A percentile compares a stretch with the other conserved stretches of the same genome.
Evolutionary conservation across 371 early-diverging fungal genomes (phyloP).

Genomic region (Rhizomucor pusillus): DNA sequence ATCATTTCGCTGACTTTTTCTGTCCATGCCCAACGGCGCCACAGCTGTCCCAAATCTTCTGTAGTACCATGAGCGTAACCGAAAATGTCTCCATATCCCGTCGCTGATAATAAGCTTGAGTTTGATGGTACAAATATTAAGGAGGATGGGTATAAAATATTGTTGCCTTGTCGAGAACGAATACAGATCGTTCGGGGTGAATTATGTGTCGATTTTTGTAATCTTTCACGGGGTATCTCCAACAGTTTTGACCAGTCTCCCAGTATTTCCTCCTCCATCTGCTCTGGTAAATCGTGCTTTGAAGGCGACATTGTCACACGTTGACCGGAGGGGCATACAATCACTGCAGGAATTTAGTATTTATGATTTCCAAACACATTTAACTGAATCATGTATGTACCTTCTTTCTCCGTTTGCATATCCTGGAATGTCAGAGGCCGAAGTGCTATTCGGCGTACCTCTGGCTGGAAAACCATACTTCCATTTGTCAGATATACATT

Average conservation of each 20-base stretch:
- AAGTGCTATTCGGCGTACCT: conserved; percentile 29
- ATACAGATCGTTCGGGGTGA: conserved; percentile 10
- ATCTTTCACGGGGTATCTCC: conserved; percentile 27
- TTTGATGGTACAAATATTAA: neutral
- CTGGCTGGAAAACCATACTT: conserved; percentile 41
- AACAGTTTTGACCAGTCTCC: conserved; percentile 31
- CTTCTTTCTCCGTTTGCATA: conserved; percentile 8
- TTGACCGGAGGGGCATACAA: conserved; percentile 36
- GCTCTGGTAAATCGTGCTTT: conserved; percentile 16
- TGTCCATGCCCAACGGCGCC: conserved; percentile 41
- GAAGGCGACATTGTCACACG: conserved; percentile 18
- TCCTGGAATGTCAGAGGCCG: conserved; percentile 21
- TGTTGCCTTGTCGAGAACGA: conserved; percentile 1
- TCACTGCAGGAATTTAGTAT: conserved; percentile 14
- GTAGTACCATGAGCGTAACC: conserved; percentile 34
- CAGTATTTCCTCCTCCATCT: conserved; percentile 24
- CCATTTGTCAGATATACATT: conserved; percentile 40
- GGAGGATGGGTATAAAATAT: conserved; percentile 22
- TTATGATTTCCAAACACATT: neutral
- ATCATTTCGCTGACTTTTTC: conserved; percentile 10
- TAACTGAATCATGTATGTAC: neutral
- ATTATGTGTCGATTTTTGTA: neutral
- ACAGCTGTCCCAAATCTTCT: conserved; percentile 42
- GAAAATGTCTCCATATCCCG: conserved; percentile 28
- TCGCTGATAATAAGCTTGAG: neutral